Evolutionary conservation across 2,329 filamentous ascomycete species (phyloP).

Genomic region (Colletotrichum eremochloae): DNA sequence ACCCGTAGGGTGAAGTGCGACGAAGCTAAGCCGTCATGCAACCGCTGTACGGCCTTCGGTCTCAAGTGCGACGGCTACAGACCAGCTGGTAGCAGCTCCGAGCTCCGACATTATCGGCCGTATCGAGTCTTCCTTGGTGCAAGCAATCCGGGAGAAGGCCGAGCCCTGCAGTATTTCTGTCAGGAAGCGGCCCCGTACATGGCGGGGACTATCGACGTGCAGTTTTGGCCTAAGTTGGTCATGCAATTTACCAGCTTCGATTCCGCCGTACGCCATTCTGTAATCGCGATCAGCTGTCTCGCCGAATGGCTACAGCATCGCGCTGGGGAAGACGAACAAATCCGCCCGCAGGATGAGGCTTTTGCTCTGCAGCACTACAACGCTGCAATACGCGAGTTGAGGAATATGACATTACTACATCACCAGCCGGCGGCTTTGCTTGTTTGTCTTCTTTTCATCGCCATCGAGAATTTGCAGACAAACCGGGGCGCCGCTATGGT

Average conservation of each 20-base stretch:
- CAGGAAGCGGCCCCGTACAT: conserved; percentile 28
- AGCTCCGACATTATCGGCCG: neutral
- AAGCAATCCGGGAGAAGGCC: conserved; percentile 5
- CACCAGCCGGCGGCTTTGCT: conserved; percentile 30
- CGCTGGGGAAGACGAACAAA: neutral
- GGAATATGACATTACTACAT: neutral
- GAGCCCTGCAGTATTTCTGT: conserved; percentile 26
- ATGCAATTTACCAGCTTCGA: conserved; percentile 35
- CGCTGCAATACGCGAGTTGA: conserved; percentile 24
- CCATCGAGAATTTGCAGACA: conserved; percentile 31
- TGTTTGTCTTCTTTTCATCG: conserved; percentile 33
- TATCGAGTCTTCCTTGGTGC: neutral
- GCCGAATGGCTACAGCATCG: conserved; percentile 41
- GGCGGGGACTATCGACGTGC: conserved; percentile 30
- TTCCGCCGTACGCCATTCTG: conserved; percentile 22
- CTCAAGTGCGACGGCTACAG: conserved; percentile 69
- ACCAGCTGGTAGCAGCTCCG: neutral
- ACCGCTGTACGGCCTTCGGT: conserved; percentile 66
- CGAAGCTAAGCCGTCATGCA: conserved; percentile 65
- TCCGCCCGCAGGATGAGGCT: neutral
- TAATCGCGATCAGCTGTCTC: conserved; percentile 28
- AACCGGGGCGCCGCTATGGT: neutral
- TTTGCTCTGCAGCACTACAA: conserved; percentile 20
- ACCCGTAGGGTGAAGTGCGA: conserved; percentile 70
- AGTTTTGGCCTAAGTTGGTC: conserved; percentile 40